Base-by-base conservation (phyloP, 495 filamentous ascomycete genomes). In the Penicillium cataractarum region DNA sequence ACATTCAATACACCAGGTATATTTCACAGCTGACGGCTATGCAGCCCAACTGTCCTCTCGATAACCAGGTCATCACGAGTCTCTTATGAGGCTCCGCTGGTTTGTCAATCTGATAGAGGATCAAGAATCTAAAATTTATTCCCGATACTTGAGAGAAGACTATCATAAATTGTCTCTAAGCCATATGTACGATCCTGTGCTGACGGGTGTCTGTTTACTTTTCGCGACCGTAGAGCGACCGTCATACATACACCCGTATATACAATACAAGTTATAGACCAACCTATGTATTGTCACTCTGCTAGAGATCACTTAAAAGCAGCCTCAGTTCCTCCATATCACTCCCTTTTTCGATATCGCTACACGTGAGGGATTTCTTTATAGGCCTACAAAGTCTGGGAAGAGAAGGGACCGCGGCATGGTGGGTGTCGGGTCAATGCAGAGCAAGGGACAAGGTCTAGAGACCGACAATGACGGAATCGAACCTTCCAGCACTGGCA, bases 401-500 rank as follows among this genome's bases (percentile, higher is more conserved):
- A 21, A 46, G 21, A 46, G 6, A 0, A 46, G 42, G 4, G 9
- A 44, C 49, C 51, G n/a, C n/a, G 29, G 29, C 7, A 42, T 17
- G 19, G 33, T 27, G 19, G 53, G 26, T 26, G 15, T 56, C 54
- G 54, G 54, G 55, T 9, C 26, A 21, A 54, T 60, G 17, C 49
- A 60, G 17, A 49, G 21, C 8, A 49, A 8, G 19, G 21, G 19
- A 27, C 35, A 15, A 54, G 50, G 55, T 65, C 54, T 51, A 29
- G 29, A 35, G 55, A 58, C n/a, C 61, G 66, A 65, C 31, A 53
- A 68, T 65, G 66, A 68, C 61, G 66, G 58, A 68, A 68, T 66
- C 54, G 66, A 69, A 72, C 69, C 68, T 70, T 76, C 69, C 58
- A 64, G 67, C 58, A 68, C 19, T 37, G 27, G 49, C 49, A 52